phyloP scores from a whole-genome alignment of 2,329 filamentous ascomycete genomes.

The Fusarium sp. region DNA sequence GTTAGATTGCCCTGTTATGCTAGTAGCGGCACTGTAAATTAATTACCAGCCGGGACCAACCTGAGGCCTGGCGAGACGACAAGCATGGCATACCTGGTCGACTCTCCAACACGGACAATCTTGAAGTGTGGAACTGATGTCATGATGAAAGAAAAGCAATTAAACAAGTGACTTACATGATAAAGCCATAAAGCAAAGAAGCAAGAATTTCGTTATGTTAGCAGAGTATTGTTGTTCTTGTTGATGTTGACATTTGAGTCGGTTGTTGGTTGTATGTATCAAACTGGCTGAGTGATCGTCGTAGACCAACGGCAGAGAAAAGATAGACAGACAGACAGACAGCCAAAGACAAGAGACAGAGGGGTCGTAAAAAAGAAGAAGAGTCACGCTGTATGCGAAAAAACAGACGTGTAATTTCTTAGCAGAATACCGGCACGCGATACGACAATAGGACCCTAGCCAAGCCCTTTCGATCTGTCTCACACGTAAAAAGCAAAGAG shows the following conservation, averaged over 20 bases:
- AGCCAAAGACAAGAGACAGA: slow-evolving; percentile 9
- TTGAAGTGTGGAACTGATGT: slow-evolving; percentile 28
- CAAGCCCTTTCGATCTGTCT: slow-evolving; percentile 25
- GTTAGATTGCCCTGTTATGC: slow-evolving; percentile 42
- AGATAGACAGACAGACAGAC: not conserved
- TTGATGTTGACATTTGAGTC: slow-evolving; percentile 8
- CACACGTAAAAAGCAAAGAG: slow-evolving; percentile 21
- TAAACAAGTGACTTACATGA: slow-evolving; percentile 27
- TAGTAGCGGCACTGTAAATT: slow-evolving; percentile 26
- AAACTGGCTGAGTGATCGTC: slow-evolving; percentile 14
- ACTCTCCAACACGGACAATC: slow-evolving; percentile 15
- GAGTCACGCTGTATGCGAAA: slow-evolving; percentile 3
- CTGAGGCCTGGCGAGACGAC: slow-evolving; percentile 28
- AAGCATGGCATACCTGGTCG: slow-evolving; percentile 23
- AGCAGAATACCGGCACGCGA: slow-evolving; percentile 4
- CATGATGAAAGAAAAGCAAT: slow-evolving; percentile 23
- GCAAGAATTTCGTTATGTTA: not conserved
- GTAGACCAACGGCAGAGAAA: slow-evolving; percentile 5
- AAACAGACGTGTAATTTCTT: slow-evolving; percentile 20
- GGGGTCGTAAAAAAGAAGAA: slow-evolving; percentile 11
- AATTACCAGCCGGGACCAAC: slow-evolving; percentile 25
- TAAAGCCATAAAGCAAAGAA: slow-evolving; percentile 33
- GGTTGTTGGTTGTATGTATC: slow-evolving; percentile 2
- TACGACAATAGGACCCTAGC: slow-evolving; percentile 19
- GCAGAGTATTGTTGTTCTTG: slow-evolving; percentile 5